Conservation (phyloP, 495 filamentous ascomycete genomes). For the Hyaloscypha finlandica region DNA sequence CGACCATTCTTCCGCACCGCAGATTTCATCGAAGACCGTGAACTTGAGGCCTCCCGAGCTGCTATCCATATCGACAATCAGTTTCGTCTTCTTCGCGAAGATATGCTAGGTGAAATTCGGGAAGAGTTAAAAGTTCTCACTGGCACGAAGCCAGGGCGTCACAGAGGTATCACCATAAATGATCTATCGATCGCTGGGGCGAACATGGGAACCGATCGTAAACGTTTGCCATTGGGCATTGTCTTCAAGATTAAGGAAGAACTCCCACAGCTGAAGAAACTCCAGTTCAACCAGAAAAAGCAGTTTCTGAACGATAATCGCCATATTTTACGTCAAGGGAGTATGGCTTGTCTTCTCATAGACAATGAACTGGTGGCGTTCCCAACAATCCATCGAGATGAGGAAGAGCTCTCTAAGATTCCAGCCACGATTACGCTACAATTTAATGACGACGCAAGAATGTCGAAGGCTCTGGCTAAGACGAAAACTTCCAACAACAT, state of each 20-base stretch:
- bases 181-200: conserved; percentile 38
- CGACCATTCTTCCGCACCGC: conserved; percentile 59
- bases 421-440: conserved; percentile 56
- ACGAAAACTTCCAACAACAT: conserved; percentile 42
- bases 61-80: conserved; percentile 70
- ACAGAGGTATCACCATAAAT: conserved; percentile 32
- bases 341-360: conserved; percentile 60
- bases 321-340: conserved; percentile 57
- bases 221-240: conserved; percentile 40
- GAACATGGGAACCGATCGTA: conserved; percentile 27
- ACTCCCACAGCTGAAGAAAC: conserved; percentile 43
- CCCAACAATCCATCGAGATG: conserved; percentile 58
- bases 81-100: conserved; percentile 75
- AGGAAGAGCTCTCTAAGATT: conserved; percentile 47
- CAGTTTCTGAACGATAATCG: conserved; percentile 48
- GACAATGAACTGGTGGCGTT: conserved; percentile 60
- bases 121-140: conserved; percentile 52
- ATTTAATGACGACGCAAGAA: conserved; percentile 44
- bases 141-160: conserved; percentile 44
- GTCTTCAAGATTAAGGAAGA: conserved; percentile 46
- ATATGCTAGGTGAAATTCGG: conserved; percentile 68
- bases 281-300: conserved; percentile 40
- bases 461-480: conserved; percentile 42
- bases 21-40: conserved; percentile 41
- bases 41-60: background rate